Conservation (phyloP, 2,329 filamentous ascomycete genomes). For the Phaeosphaeriaceae sp. region DNA sequence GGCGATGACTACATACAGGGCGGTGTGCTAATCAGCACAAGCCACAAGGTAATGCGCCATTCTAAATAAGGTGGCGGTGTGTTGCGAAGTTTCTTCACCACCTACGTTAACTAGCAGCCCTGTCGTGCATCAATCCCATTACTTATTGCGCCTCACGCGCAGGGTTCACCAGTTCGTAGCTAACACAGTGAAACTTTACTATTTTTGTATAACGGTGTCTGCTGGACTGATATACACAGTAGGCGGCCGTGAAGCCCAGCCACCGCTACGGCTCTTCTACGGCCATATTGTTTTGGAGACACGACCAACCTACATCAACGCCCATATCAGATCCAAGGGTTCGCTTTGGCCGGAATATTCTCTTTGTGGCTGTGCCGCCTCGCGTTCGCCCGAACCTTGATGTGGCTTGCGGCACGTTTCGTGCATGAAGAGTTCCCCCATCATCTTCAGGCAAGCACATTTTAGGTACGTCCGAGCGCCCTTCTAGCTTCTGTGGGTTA, state of each 20-base stretch:
- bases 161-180: not conserved
- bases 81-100: no score
- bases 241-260: no score
- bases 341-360: conserved; percentile 9
- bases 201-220: not conserved
- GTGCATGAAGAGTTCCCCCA: conserved; percentile 6
- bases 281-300: no score
- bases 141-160: not conserved
- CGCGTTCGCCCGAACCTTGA: conserved; percentile 6
- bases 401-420: conserved; percentile 9
- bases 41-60: no score
- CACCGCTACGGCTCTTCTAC: no score
- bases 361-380: conserved; percentile 17
- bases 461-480: not conserved
- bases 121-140: no score
- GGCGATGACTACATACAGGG: no score
- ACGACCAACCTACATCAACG: no score
- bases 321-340: not conserved
- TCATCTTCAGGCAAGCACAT: conserved; percentile 4
- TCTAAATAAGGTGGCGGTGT: no score
- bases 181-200: not conserved
- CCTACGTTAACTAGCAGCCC: no score
- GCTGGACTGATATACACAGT: no score
- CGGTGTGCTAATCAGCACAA: no score
- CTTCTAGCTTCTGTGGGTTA: not conserved